Evolutionary conservation across 176 grass and related monocot species (phyloP), one percentile per base, ranked within the genome.

Genomic region (Canna indica): DNA sequence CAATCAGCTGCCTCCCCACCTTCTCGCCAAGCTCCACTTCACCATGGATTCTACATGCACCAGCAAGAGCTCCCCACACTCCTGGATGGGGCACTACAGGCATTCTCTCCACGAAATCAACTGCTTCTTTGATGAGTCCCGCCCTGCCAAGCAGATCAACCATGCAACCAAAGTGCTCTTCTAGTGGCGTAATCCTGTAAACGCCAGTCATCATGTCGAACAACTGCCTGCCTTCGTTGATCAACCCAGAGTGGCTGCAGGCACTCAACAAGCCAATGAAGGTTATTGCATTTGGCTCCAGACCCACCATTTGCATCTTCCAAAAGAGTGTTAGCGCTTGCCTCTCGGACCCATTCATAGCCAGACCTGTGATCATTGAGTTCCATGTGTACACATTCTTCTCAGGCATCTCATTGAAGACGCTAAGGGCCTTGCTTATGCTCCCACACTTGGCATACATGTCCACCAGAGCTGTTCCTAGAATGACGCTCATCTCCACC

Each of bases 381-480:
- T 91, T 91, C 82, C 84, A 91, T 0, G 88, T 53, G 50, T 87
- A 91, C 24, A 87, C 58, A 39, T 87, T 91, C 73, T 83, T 85
- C 28, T 64, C 45, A 0, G 82, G 79, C 79, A 91, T 87, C 15
- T 33, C 27, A 4, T 75, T 29, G 15, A 91, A 91, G 41, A 87
- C 73, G 42, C 24, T 69, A 24, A 85, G 20, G 28, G 85, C 85
- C 60, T 75, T 77, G 1, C 1, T 66, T 67, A 91, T 80, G 17
- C 74, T 72, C 36, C 88, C 88, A 31, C 88, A 91, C 74, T 91
- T 91, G 13, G 84, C 88, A 20, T 87, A 91, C 88, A 91, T 87
- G 82, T 85, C 84, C 1, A 91, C 63, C 8, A 91, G 69, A 3
- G 73, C 84, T 0, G 84, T 85, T 1, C 84, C 82, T 3, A 85